phyloP scores from a whole-genome alignment of 2,329 filamentous ascomycete genomes.

The Pseudopithomyces chartarum region DNA sequence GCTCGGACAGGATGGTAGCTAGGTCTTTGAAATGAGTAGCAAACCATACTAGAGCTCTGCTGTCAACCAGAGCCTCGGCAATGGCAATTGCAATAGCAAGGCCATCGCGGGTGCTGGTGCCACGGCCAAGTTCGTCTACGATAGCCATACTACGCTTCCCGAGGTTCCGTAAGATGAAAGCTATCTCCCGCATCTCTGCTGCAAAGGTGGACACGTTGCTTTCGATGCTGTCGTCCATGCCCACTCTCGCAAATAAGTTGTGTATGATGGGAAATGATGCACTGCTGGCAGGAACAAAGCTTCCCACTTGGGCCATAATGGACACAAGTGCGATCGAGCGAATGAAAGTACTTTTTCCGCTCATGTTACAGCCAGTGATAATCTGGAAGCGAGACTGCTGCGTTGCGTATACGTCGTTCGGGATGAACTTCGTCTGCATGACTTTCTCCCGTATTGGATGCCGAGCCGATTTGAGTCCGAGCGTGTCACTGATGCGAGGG shows the following conservation, averaged over 20 bases:
- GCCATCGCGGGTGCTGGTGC: slow-evolving; percentile 87
- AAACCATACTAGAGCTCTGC: slow-evolving; percentile 81
- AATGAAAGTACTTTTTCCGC: slow-evolving; percentile 93
- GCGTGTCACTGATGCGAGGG: slow-evolving; percentile 57
- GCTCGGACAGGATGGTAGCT: slow-evolving; percentile 73
- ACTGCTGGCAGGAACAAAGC: slow-evolving; percentile 85
- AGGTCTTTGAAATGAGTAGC: slow-evolving; percentile 91
- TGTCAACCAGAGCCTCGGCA: slow-evolving; percentile 83
- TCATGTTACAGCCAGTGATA: slow-evolving; percentile 97
- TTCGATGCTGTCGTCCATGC: slow-evolving; percentile 85
- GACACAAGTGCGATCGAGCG: slow-evolving; percentile 80
- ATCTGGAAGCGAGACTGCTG: slow-evolving; percentile 85
- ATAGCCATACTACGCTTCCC: slow-evolving; percentile 77
- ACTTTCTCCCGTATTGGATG: slow-evolving; percentile 81
- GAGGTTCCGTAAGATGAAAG: slow-evolving; percentile 87
- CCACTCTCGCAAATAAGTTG: slow-evolving; percentile 85
- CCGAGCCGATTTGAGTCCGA: slow-evolving; percentile 75
- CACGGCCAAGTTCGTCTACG: slow-evolving; percentile 89
- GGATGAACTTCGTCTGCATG: slow-evolving; percentile 71
- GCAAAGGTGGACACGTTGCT: slow-evolving; percentile 93
- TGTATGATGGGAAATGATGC: slow-evolving; percentile 80
- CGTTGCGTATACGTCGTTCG: slow-evolving; percentile 88
- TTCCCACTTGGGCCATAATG: slow-evolving; percentile 93
- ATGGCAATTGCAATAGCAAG: slow-evolving; percentile 88
- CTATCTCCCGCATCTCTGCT: slow-evolving; percentile 93